These are phyloP conservation scores for Casuarina glauca DNA, from an alignment of 306 rosid species.

Conservation along the genomic window DNA sequence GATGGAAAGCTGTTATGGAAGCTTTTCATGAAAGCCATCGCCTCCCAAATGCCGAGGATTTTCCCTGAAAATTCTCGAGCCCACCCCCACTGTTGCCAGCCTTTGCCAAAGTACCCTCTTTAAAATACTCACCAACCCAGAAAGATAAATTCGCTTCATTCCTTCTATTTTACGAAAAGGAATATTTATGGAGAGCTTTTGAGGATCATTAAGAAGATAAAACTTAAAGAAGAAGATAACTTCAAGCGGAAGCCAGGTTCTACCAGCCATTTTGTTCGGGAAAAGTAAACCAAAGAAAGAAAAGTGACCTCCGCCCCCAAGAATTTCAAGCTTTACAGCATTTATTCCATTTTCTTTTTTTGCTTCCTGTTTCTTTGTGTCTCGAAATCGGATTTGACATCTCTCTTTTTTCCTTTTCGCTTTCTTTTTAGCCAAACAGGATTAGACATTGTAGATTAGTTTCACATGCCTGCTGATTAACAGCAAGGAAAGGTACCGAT, in stretches of 20 bases:
- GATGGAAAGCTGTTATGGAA: conserved; percentile 25
- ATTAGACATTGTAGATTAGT: neutral
- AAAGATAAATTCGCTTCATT: conserved; percentile 21
- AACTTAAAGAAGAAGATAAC: neutral
- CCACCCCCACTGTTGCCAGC: conserved; percentile 38
- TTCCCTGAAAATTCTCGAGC: conserved; percentile 17
- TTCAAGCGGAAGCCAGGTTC: neutral
- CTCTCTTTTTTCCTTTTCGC: no score
- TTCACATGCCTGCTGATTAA: neutral
- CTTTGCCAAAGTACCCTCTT: conserved; percentile 42
- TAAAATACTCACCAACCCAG: conserved; percentile 11
- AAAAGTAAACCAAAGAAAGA: no score
- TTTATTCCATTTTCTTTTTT: neutral
- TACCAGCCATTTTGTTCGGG: no score
- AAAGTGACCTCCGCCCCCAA: no score
- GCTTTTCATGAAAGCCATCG: conserved; percentile 3
- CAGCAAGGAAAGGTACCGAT: neutral
- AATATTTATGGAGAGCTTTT: neutral
- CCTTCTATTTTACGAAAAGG: conserved; percentile 23
- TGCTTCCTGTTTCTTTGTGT: neutral
- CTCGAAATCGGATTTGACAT: neutral
- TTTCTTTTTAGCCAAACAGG: neutral
- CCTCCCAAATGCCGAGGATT: conserved; percentile 18
- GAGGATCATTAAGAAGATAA: conserved; percentile 9
- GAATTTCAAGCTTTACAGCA: neutral